Conservation (phyloP, 2,329 filamentous ascomycete species). For the Didymella pinodella region DNA sequence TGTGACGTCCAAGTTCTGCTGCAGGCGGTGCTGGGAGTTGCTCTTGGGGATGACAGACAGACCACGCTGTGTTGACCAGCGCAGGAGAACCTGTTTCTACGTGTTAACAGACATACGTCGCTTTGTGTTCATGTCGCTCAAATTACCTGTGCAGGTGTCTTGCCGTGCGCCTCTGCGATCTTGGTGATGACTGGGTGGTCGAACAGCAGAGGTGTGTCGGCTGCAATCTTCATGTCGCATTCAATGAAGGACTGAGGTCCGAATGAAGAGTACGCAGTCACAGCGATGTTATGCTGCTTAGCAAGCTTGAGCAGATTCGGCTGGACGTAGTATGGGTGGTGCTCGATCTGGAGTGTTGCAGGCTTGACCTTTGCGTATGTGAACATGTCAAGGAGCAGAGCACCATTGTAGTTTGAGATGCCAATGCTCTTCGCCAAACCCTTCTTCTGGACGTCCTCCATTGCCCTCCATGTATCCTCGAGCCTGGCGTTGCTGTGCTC, state of each 20-base stretch:
- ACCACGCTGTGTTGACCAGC: constrained; percentile 55
- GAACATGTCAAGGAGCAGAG: constrained; percentile 63
- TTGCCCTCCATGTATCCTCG: constrained; percentile 52
- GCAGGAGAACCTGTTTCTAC: constrained; percentile 12
- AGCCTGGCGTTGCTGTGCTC: constrained; percentile 40
- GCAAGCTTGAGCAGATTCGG: constrained; percentile 47
- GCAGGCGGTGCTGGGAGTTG: constrained; percentile 32
- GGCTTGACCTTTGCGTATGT: constrained; percentile 55
- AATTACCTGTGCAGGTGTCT: constrained; percentile 72
- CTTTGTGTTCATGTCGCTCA: not conserved
- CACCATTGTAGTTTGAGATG: constrained; percentile 49
- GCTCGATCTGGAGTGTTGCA: constrained; percentile 49
- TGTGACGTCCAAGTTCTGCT: constrained; percentile 44
- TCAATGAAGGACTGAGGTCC: constrained; percentile 56
- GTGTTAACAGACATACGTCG: not conserved
- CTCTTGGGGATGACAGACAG: constrained; percentile 51
- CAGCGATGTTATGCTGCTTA: constrained; percentile 43
- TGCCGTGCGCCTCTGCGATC: constrained; percentile 69
- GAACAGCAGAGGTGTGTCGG: constrained; percentile 42
- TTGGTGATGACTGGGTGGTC: constrained; percentile 67
- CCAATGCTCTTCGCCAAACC: constrained; percentile 57
- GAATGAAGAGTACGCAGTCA: constrained; percentile 50
- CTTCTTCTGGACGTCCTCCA: constrained; percentile 50
- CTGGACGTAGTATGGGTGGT: constrained; percentile 51
- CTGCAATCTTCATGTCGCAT: constrained; percentile 23